Evolutionary conservation across 1,139 yeast genomes (phyloP), one percentile per base, ranked within the genome.

Genomic region (Martiniozyma asiatica): DNA sequence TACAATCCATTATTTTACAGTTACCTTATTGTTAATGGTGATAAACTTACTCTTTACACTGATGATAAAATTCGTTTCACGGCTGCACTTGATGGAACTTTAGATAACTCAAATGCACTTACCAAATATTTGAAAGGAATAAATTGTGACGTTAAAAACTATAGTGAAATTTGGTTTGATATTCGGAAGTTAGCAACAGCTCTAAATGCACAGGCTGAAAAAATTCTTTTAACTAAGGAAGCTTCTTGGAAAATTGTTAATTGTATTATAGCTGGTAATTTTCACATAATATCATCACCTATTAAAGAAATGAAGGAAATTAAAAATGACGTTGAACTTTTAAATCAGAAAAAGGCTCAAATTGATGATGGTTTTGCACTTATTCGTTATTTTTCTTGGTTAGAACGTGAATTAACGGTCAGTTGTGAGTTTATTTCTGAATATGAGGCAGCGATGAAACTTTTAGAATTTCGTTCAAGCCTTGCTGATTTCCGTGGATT

Each of bases 291-390:
- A 20, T 63, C 68, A 30, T 76, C 92, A 0, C 74, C 75, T 4
- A 65, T 89, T 26, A 84, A 76, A 45, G 62, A 66, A 21, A 67
- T 82, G 50, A 92, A 92, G 58, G 73, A 87, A 12, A 59, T 80
- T 31, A 92, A 89, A 53, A 87, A 85, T 51, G 50, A 55, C 3
- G 59, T 61, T 6, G 99, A 92, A 56, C 58, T 87, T 24, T 51
- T 61, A 20, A 94, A 94, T 21, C 89, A 93, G 31, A 68, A 65
- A 41, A 47, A 52, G 8, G 93, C 96, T 0, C 96, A 89, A 48
- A 59, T 76, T 36, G 80, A 78, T 47, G 98, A 92, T 55, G 96
- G 95, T 10, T 67, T 76, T 35, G 93, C 96, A 1, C 57, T 87
- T 28, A 63, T 74, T 31, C 71, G 72, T 44, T 87, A 74, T 47